Conservation (phyloP, 345 rosid genomes). For the Orychophragmus violaceus region DNA sequence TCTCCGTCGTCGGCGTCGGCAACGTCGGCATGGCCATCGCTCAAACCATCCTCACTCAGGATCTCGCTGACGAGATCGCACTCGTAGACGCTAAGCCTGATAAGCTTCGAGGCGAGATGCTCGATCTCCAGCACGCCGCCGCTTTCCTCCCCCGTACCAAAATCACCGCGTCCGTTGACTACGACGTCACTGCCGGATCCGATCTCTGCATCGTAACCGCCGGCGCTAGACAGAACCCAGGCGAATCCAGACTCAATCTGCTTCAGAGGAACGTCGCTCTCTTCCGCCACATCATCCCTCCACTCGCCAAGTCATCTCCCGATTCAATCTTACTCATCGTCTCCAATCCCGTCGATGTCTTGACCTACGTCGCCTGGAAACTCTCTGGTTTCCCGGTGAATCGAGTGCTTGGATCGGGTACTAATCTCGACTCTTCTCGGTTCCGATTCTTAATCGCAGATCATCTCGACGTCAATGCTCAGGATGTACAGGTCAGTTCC, state of each 20-base stretch:
- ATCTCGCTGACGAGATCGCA: constrained; percentile 62
- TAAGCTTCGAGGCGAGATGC: constrained; percentile 91
- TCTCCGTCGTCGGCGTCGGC: constrained; percentile 80
- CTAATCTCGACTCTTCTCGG: constrained; percentile 81
- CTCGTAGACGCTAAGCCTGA: constrained; percentile 62
- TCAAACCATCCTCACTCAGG: constrained; percentile 89
- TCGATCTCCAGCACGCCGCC: constrained; percentile 96
- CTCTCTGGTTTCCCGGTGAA: constrained; percentile 74
- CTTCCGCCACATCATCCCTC: constrained; percentile 67
- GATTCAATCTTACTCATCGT: constrained; percentile 62
- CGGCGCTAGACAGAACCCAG: constrained; percentile 72
- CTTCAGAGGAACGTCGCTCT: constrained; percentile 73
- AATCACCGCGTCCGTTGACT: constrained; percentile 68
- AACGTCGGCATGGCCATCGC: constrained; percentile 98
- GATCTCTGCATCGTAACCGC: constrained; percentile 90
- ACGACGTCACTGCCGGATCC: constrained; percentile 56
- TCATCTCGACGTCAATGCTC: constrained; percentile 86
- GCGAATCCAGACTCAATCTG: constrained; percentile 82
- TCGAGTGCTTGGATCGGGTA: constrained; percentile 82
- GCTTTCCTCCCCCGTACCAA: constrained; percentile 90
- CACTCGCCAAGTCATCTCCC: constrained; percentile 62
- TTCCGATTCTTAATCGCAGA: constrained; percentile 82
- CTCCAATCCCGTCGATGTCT: constrained; percentile 79
- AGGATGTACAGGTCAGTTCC: constrained; percentile 78
- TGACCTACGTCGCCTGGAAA: constrained; percentile 87